Evolutionary conservation across 1,139 yeast species (phyloP), one percentile per base, ranked within the genome.

Genomic region (Fermentozyma sake): DNA sequence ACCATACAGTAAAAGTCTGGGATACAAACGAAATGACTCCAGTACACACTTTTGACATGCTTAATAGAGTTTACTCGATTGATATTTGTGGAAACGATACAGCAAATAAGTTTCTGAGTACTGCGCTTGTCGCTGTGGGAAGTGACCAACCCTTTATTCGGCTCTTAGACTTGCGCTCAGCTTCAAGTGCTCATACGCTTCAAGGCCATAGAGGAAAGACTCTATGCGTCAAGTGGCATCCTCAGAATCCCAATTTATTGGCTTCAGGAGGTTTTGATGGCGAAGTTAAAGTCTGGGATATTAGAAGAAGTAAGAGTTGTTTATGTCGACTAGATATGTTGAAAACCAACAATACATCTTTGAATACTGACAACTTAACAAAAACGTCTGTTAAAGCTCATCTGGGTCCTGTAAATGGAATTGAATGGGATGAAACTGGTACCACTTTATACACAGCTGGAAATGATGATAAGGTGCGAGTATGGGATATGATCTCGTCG

Each of bases 211-310:
- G 66, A 33, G 79, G 80, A 2, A 73, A 72, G 30, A 72, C 84
- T 0, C 55, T 79, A n/a, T 52, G 78, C 13, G 76, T 81, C 19
- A 73, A 77, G 45, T 85, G 94, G 91, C 82, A 83, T 23, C 95
- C 95, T 0, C 63, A 63, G n/a, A 56, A 73, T 29, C 58, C 72
- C 2, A 57, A 79, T 41, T 34, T 82, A 12, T 60, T 85, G 3
- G 84, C 86, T 0, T 68, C 86, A 1, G 95, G 93, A 3, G 91
- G 93, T 6, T 66, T 72, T 17, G 89, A 82, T 43, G 95, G 85
- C 0, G 79, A 73, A 33, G 70, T 73, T 12, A 65, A 72, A 30
- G 50, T 77, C 0, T 78, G 95, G 95, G 95, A 85, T 46, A 74
- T 84, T 4, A 58, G 95, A 25, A 59, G 83, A 30, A 75, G 85